Base-by-base conservation (phyloP, 305 asterid genomes). In the Salvia sclarea region DNA sequence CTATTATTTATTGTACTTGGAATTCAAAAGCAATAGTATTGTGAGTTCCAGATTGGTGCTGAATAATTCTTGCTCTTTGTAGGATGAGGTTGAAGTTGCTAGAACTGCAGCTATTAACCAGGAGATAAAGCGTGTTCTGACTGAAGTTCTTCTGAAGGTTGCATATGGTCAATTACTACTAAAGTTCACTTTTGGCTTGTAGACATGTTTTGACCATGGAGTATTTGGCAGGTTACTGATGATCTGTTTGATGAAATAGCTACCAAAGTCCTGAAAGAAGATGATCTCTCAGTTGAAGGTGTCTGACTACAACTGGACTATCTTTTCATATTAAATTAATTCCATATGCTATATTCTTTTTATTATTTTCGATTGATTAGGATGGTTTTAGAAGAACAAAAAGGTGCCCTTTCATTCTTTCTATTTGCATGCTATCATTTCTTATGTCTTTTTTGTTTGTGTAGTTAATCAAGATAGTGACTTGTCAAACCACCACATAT, bases 231-330 rank as follows among this genome's bases (percentile, higher is more conserved):
- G 99, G 99, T 95, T 61, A 95, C 99, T 43, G 99, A 90, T 49
- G 97, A 89, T 68, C 97, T 95, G 74, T 91, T 95, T 80, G 98
- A 89, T 79, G 98, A 95, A 82, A 89, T 95, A 81, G 99, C 98
- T 12, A 86, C 94, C 52, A 89, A 86, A 84, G 99, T 91, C 79
- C 85, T 95, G 55, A 80, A 75, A 57, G 99, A 95, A 84, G 98
- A 85, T 37, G 86, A 76, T 76, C 80, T 74, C 73, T 75, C 85
- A 17, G 77, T 82, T 76, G 89, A 86, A 83, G 97, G 99, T 95
- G 69, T 69, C 61, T 77, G 70, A 71, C 61, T 78, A 53, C 56
- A 61, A 33, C 66, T 47, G 44, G 66, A 49, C 65, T 16, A 30
- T 55, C 58, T 68, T 54, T 41, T 35, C 45, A 54, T 28, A 44